Evolutionary conservation across 2,329 filamentous ascomycete genomes (phyloP).

Genomic region (Colletotrichum lupini): DNA sequence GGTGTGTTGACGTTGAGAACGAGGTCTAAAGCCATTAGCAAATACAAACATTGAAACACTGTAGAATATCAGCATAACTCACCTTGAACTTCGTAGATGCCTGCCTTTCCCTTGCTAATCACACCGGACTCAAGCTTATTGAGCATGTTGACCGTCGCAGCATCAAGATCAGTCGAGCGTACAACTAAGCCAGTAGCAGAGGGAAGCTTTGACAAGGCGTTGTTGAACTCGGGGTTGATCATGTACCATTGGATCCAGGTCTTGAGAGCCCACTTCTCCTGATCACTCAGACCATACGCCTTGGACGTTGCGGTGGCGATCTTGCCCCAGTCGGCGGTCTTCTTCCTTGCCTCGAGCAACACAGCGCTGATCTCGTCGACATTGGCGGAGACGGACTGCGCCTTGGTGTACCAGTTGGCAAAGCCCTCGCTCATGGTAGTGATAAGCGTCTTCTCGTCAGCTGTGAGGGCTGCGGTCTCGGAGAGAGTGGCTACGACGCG

Average conservation of each 20-base stretch:
- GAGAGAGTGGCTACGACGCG: background rate
- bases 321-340: background rate
- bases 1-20: background rate
- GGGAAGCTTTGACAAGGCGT: background rate
- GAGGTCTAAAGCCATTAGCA: background rate
- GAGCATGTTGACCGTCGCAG: slow-evolving; percentile 1
- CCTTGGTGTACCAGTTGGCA: background rate
- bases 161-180: background rate
- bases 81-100: background rate
- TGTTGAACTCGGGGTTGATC: background rate
- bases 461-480: background rate
- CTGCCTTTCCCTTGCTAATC: background rate
- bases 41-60: background rate
- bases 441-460: background rate
- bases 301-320: background rate
- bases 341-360: background rate
- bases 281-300: background rate
- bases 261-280: background rate
- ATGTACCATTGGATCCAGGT: background rate
- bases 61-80: background rate
- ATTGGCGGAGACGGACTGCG: background rate
- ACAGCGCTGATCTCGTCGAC: background rate
- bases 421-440: background rate
- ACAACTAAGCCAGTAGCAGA: background rate
- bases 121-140: background rate